phyloP scores from a whole-genome alignment of 2,329 filamentous ascomycete species.

The Epichloe amarillans region DNA sequence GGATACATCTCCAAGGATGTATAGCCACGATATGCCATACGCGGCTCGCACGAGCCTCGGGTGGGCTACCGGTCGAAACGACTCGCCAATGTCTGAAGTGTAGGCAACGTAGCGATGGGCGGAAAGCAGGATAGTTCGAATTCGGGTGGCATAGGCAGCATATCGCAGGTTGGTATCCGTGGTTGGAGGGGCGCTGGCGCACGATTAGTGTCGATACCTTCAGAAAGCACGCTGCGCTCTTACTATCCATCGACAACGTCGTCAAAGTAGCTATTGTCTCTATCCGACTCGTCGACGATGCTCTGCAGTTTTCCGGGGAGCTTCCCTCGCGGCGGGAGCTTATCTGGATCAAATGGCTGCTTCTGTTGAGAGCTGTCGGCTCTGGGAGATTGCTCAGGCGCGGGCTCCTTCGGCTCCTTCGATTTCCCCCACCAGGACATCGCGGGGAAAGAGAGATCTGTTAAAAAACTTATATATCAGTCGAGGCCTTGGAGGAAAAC shows the following conservation, averaged over 20 bases:
- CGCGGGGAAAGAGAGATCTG: neutral
- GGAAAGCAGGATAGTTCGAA: constrained; percentile 75
- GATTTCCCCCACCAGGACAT: constrained; percentile 32
- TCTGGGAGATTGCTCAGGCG: constrained; percentile 8
- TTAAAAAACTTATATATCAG: neutral
- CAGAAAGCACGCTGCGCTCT: constrained; percentile 20
- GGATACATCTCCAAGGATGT: constrained; percentile 77
- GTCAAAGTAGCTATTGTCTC: constrained; percentile 63
- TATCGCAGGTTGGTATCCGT: constrained; percentile 82
- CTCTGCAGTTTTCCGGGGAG: constrained; percentile 43
- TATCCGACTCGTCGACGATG: constrained; percentile 43
- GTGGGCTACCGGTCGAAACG: constrained; percentile 84
- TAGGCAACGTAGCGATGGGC: constrained; percentile 96
- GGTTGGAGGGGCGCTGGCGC: constrained; percentile 44
- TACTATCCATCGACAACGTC: constrained; percentile 69
- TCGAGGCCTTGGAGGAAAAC: neutral
- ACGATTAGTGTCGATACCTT: constrained; percentile 5
- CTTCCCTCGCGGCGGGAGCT: constrained; percentile 35
- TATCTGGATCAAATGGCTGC: constrained; percentile 29
- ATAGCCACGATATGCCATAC: constrained; percentile 86
- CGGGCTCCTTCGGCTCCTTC: constrained; percentile 17
- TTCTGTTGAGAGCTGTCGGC: constrained; percentile 9
- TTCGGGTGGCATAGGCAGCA: constrained; percentile 76
- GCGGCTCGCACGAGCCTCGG: constrained; percentile 68
- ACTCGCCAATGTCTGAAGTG: constrained; percentile 91